phyloP scores from a whole-genome alignment of 169 alveolate species.

The Pseudocohnilembus persalinus region DNA sequence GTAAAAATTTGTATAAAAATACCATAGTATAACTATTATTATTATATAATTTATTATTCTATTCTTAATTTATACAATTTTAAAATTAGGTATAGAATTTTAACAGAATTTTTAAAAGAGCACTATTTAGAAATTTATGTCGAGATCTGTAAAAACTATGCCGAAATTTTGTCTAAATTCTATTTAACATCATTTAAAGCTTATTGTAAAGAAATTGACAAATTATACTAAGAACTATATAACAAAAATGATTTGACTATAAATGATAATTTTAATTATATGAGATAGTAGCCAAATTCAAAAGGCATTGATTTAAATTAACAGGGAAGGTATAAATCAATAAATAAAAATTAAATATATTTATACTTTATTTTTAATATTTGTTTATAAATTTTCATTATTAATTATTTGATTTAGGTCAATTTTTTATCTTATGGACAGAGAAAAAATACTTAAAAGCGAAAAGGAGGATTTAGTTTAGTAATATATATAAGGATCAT shows the following conservation, averaged over 20 bases:
- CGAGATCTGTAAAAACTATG: conserved; percentile 37
- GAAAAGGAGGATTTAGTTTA: conserved; percentile 20
- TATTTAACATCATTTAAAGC: conserved; percentile 15
- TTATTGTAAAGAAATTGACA: conserved; percentile 26
- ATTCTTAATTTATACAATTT: not conserved
- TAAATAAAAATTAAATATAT: no score
- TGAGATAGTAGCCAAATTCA: conserved; percentile 12
- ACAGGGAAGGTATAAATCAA: conserved; percentile 2
- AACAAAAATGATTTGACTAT: conserved; percentile 24
- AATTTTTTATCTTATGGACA: conserved; percentile 38
- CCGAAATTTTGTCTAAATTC: conserved; percentile 37
- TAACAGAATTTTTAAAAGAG: conserved; percentile 44
- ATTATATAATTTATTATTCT: no score
- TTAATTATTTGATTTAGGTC: conserved; percentile 20
- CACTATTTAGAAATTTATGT: conserved; percentile 46
- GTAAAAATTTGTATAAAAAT: not conserved
- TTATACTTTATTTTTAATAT: no score
- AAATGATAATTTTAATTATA: conserved; percentile 25
- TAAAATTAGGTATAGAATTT: conserved; percentile 21
- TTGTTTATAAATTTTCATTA: no score
- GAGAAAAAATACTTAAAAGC: conserved; percentile 30
- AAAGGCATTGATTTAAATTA: conserved; percentile 17
- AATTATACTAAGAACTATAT: conserved; percentile 30
- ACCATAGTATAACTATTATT: not conserved
- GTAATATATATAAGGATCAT: not conserved